A percentile compares a stretch with the other conserved stretches of the same genome.
phyloP scores from a whole-genome alignment of 208 protist species.

The Trypanosoma avium region DNA sequence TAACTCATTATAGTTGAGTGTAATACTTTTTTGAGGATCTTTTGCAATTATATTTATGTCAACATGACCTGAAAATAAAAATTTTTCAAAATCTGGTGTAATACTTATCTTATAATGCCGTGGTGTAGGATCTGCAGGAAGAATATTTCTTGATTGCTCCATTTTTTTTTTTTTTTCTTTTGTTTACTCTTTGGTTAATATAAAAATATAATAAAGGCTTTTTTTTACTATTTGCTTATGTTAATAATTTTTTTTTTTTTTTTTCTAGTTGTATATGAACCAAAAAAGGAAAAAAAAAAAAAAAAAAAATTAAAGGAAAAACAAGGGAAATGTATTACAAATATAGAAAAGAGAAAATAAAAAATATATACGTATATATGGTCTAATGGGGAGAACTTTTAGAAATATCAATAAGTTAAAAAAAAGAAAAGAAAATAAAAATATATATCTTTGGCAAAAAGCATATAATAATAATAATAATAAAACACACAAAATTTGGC shows the following conservation, averaged over 20 bases:
- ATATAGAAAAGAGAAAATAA: background rate
- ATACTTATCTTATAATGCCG: conserved; percentile 66
- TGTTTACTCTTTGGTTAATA: background rate
- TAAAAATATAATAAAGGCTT: background rate
- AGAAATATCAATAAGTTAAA: too few relatives aligned
- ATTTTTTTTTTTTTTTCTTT: conserved; percentile 8
- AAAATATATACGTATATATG: background rate
- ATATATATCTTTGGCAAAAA: too few relatives aligned
- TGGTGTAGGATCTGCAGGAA: conserved; percentile 51
- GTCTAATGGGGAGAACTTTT: too few relatives aligned
- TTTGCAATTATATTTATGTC: conserved; percentile 41
- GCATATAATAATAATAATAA: too few relatives aligned
- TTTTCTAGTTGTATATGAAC: background rate
- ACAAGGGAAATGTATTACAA: background rate
- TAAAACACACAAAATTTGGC: too few relatives aligned
- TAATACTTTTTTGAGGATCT: conserved; percentile 37
- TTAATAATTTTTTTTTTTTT: background rate
- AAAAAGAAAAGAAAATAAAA: too few relatives aligned
- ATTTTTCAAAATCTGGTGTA: conserved; percentile 50
- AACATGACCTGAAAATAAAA: conserved; percentile 66
- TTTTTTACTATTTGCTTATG: background rate
- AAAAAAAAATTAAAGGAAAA: background rate
- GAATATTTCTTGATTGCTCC: conserved; percentile 41
- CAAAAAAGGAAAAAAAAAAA: background rate
- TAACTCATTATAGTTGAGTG: conserved; percentile 69